Evolutionary conservation across 495 filamentous ascomycete genomes (phyloP), one percentile per base, ranked within the genome.

Genomic region (Hypoxylon crocopeplum): DNA sequence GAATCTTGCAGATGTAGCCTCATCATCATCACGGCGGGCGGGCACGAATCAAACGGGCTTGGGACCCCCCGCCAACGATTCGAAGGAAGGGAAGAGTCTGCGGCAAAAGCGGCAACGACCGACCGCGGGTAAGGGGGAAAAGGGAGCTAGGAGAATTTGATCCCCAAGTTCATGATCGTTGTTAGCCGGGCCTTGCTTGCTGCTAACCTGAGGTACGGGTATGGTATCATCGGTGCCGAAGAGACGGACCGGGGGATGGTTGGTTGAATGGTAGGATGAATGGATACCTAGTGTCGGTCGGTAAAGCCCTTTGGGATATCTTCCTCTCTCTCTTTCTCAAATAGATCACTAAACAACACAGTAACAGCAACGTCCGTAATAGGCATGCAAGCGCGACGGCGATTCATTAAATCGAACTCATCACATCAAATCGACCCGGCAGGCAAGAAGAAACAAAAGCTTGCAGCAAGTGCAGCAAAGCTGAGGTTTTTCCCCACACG

Each of bases 11-110:
- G 46, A 48, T 56, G 59, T 62, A 56, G 47, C 53, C 52, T 53
- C 41, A 63, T 57, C 20, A 29, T 57, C 59, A 57, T 53, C n/a
- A n/a, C n/a, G n/a, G n/a, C n/a, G n/a, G 59, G 59, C 59, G 59
- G 59, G 59, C 59, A 63, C 59, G 59, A 63, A 63, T 63, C 59
- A 63, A 15, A 57, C 19, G 21, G 39, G 27, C 15, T 17, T 16
- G 32, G 37, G n/a, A n/a, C n/a, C 36, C 41, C 48, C 49, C 29
- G 42, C 32, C 42, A 44, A 48, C 38, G 33, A 25, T 2, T 36
- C 15, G 15, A 36, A 37, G 21, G 42, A 36, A 15, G 27, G 13
- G 34, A 38, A 32, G 24, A 21, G 36, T 48, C 38, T 52, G 60
- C 60, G 48, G 53, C 53, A 54, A 64, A 55, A 64, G 53, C 53